Evolutionary conservation across 805 yeast species (phyloP).

Genomic region (Kodamaea kaohsiungensis): DNA sequence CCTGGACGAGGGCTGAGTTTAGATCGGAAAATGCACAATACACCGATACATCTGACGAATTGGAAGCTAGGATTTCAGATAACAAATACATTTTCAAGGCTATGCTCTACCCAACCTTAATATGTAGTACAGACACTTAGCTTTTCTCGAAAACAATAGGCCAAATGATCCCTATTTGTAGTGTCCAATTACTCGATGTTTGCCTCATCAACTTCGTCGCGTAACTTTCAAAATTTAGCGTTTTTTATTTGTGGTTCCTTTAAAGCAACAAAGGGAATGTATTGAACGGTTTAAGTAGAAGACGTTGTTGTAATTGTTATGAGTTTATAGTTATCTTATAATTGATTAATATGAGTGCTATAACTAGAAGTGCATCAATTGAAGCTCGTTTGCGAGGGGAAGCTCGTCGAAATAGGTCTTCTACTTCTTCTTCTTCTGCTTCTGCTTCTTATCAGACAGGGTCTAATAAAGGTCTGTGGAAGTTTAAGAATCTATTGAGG

Average conservation of each 20-base stretch:
- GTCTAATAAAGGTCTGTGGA: conserved; percentile 1
- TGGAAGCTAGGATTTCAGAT: conserved; percentile 19
- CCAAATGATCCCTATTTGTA: not conserved
- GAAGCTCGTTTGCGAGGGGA: not conserved
- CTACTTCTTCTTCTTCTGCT: not conserved
- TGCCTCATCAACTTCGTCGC: not conserved
- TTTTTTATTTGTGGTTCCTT: not conserved
- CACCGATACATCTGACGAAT: conserved; percentile 16
- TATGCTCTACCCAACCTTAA: not conserved
- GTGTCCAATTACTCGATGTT: not conserved
- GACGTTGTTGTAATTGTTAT: not conserved
- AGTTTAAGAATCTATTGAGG: conserved; percentile 3
- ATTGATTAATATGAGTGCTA: not conserved
- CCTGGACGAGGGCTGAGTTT: conserved; percentile 8
- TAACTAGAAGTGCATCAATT: not conserved
- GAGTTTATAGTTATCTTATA: not conserved
- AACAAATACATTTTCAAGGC: conserved; percentile 18
- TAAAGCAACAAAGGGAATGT: not conserved
- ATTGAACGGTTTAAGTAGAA: not conserved
- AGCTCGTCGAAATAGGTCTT: not conserved
- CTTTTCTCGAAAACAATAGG: not conserved
- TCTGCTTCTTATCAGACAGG: not conserved
- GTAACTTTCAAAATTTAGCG: not conserved
- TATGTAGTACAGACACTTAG: not conserved
- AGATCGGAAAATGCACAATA: conserved; percentile 9